Conservation (phyloP, 176 grass and related monocot genomes). For the Avena insularis region DNA sequence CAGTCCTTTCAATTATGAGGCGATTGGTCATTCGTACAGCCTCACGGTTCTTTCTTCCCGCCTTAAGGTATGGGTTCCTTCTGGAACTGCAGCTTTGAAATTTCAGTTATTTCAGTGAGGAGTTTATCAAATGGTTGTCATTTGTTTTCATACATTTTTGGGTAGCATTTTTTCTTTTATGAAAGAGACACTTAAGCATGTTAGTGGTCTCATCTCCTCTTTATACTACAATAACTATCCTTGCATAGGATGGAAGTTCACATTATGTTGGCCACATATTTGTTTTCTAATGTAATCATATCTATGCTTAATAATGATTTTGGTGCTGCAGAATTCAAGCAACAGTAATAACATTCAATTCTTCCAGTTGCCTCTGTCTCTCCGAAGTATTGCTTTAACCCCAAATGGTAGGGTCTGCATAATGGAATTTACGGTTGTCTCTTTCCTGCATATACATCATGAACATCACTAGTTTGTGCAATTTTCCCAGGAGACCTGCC, state of each 20-base stretch:
- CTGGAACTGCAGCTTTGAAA: slow-evolving; percentile 2
- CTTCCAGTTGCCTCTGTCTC: slow-evolving; percentile 90
- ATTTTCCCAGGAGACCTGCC: slow-evolving; percentile 63
- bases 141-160: neutral
- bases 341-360: slow-evolving; percentile 59
- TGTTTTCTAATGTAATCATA: slow-evolving; percentile 10
- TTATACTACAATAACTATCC: neutral
- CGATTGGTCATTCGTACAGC: slow-evolving; percentile 87
- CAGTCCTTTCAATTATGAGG: slow-evolving; percentile 90
- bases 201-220: slow-evolving; percentile 13
- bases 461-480: slow-evolving; percentile 38
- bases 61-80: slow-evolving; percentile 61
- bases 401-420: slow-evolving; percentile 61
- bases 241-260: slow-evolving; percentile 27
- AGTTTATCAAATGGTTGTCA: neutral
- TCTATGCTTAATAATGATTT: slow-evolving; percentile 32
- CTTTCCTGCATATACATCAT: neutral
- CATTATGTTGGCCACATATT: slow-evolving; percentile 30
- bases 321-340: slow-evolving; percentile 71
- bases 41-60: slow-evolving; percentile 78
- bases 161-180: slow-evolving; percentile 20
- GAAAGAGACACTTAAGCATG: neutral
- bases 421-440: slow-evolving; percentile 26
- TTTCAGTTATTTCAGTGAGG: slow-evolving; percentile 13
- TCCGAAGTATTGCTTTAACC: slow-evolving; percentile 67